Evolutionary conservation across 495 filamentous ascomycete species (phyloP), one percentile per base, ranked within the genome.

Genomic region (Immersiella caudata): DNA sequence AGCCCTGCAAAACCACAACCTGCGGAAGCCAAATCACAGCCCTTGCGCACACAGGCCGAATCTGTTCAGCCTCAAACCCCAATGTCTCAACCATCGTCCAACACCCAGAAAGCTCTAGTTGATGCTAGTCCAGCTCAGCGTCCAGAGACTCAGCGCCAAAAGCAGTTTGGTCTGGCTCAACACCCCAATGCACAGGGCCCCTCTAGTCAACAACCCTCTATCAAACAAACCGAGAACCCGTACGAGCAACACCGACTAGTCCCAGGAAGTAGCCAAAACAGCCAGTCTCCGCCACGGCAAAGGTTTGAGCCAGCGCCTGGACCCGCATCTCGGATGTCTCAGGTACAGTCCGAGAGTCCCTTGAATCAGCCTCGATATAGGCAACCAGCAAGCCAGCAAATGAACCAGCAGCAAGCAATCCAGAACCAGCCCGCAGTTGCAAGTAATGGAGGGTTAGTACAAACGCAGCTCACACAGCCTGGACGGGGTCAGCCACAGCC

Each of bases 401-500:
- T 26, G 50, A 56, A 51, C 27, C 46, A 52, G 18, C 64, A 60
- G 21, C 64, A 36, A 20, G 8, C 40, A 33, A 26, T 25, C 6
- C 64, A 58, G 1, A 35, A 54, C 36, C 69, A 68, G 20, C 61
- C 2, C 40, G 40, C 57, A 24, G 40, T 14, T 14, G 40, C 40
- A 46, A 46, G 40, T 12, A 46, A 46, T 14, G 40, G 40, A 46
- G 40, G 40, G 40, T 12, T 18, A 46, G 22, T 35, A 24, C 29
- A 20, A 2, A 12, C 5, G 7, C 33, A 22, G 1, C 20, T 18
- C 9, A 12, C 40, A 2, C 40, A 46, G 16, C 11, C 40, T 18
- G 14, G 14, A 12, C 40, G 5, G 11, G 11, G 11, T 12, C 40
- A 33, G 29, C 29, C 3, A 33, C 29, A 46, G 40, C 40, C 40